These are phyloP conservation scores for Afroboletus lepidellus DNA, from an alignment of 1,284 basidiomycete species.

Conservation along the genomic window DNA sequence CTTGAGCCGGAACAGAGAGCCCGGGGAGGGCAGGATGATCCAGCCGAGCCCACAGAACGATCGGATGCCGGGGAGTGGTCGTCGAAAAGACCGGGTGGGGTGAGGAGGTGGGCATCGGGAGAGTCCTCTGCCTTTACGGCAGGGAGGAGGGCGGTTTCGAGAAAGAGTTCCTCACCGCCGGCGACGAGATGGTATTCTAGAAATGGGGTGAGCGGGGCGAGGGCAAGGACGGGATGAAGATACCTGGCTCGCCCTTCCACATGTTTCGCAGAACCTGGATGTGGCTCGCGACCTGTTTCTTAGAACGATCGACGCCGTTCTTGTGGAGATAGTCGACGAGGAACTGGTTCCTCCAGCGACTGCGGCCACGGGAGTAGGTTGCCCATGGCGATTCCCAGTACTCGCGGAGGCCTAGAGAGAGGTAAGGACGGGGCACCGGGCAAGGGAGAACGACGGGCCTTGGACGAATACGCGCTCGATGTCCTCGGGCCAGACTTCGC, in stretches of 20 bases:
- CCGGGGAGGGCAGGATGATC: conserved; percentile 28
- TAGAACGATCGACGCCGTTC: conserved; percentile 64
- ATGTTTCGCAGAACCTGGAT: conserved; percentile 80
- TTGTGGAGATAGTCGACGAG: conserved; percentile 74
- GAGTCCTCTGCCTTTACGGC: conserved; percentile 51
- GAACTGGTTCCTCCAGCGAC: conserved; percentile 78
- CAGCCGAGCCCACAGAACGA: conserved; percentile 29
- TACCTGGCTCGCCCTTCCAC: conserved; percentile 81
- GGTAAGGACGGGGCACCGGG: conserved; percentile 1
- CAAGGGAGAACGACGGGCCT: conserved; percentile 39
- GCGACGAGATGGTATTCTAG: conserved; percentile 66
- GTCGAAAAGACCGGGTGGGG: conserved; percentile 33
- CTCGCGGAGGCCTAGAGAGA: conserved; percentile 55
- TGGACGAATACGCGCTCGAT: conserved; percentile 76
- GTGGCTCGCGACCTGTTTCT: conserved; percentile 82
- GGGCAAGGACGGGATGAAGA: conserved; percentile 9
- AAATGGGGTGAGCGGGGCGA: conserved; percentile 26
- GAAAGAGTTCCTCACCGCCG: conserved; percentile 66
- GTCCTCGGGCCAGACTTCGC: conserved; percentile 77
- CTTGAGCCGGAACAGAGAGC: conserved; percentile 28
- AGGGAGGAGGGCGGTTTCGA: conserved; percentile 46
- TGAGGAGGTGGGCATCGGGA: conserved; percentile 37
- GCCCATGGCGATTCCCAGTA: conserved; percentile 80
- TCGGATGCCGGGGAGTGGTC: conserved; percentile 36
- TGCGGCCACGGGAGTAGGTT: conserved; percentile 71